These are phyloP conservation scores for Jaltomata sinuosa DNA, from an alignment of 257 asterid species.

Conservation along the genomic window DNA sequence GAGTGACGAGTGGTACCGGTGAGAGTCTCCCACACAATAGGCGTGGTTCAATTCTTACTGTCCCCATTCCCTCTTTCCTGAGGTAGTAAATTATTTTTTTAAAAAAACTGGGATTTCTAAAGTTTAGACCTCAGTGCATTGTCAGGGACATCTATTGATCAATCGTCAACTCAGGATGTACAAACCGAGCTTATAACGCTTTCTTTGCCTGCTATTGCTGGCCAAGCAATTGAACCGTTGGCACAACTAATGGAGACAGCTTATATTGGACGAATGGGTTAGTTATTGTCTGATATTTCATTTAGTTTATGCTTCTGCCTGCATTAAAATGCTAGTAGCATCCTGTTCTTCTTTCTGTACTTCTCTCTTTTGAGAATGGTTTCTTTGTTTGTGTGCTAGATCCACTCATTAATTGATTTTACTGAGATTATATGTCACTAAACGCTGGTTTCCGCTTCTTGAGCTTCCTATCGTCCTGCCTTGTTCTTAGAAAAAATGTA, in stretches of 20 bases:
- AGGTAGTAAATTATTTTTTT: neutral
- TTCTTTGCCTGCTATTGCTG: slow-evolving; percentile 36
- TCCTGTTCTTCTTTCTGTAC: neutral
- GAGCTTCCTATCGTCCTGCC: neutral
- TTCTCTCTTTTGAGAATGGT: neutral
- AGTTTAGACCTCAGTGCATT: slow-evolving; percentile 19
- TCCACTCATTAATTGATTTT: neutral
- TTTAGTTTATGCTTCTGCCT: neutral
- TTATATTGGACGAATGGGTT: slow-evolving; percentile 35
- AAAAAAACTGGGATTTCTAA: neutral
- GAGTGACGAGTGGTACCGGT: neutral
- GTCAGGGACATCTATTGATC: slow-evolving; percentile 11
- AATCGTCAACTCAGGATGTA: slow-evolving; percentile 10
- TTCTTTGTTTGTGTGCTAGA: neutral
- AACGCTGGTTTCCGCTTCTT: neutral
- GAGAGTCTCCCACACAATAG: neutral
- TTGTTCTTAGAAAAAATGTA: neutral
- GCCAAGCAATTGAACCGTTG: slow-evolving; percentile 43
- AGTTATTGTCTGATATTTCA: neutral
- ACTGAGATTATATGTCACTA: neutral
- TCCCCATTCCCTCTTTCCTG: neutral
- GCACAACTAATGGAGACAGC: slow-evolving; percentile 45
- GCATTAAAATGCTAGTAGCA: neutral
- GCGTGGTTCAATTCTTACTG: neutral
- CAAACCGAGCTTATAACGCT: slow-evolving; percentile 27